Conservation (phyloP, 2,329 filamentous ascomycete genomes). For the Trichoderma simmonsii region DNA sequence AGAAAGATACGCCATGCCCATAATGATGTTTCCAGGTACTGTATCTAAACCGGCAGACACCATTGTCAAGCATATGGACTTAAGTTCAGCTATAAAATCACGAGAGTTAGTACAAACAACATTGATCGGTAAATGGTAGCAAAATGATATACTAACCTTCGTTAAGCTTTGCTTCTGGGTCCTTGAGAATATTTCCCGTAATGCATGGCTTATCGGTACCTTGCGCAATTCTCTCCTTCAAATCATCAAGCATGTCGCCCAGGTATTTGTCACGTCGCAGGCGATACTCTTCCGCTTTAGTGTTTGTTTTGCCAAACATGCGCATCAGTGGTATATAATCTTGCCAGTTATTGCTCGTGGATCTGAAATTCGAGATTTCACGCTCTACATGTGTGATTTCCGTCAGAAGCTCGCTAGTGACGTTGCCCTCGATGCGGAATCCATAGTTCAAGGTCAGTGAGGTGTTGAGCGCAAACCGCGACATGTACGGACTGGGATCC, state of each 20-base stretch:
- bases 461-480: slow-evolving; percentile 73
- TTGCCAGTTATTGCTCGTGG: slow-evolving; percentile 79
- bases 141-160: slow-evolving; percentile 26
- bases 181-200: slow-evolving; percentile 53
- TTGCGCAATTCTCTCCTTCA: slow-evolving; percentile 39
- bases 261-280: slow-evolving; percentile 65
- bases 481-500: slow-evolving; percentile 70
- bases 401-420: slow-evolving; percentile 63
- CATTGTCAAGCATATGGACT: slow-evolving; percentile 79
- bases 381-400: slow-evolving; percentile 76
- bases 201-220: slow-evolving; percentile 42
- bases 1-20: slow-evolving; percentile 75
- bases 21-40: slow-evolving; percentile 74
- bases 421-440: slow-evolving; percentile 67
- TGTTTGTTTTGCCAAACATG: slow-evolving; percentile 59
- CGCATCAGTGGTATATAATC: slow-evolving; percentile 78
- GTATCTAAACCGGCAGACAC: slow-evolving; percentile 80
- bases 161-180: slow-evolving; percentile 42
- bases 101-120: background rate
- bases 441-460: slow-evolving; percentile 78
- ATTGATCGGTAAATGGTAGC: background rate
- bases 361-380: slow-evolving; percentile 71
- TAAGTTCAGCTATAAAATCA: slow-evolving; percentile 60
- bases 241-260: slow-evolving; percentile 63
- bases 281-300: slow-evolving; percentile 62